These are phyloP conservation scores for Jimgerdemannia lactiflua DNA, from an alignment of 192 early-diverging fungal genomes.

Conservation along the genomic window DNA sequence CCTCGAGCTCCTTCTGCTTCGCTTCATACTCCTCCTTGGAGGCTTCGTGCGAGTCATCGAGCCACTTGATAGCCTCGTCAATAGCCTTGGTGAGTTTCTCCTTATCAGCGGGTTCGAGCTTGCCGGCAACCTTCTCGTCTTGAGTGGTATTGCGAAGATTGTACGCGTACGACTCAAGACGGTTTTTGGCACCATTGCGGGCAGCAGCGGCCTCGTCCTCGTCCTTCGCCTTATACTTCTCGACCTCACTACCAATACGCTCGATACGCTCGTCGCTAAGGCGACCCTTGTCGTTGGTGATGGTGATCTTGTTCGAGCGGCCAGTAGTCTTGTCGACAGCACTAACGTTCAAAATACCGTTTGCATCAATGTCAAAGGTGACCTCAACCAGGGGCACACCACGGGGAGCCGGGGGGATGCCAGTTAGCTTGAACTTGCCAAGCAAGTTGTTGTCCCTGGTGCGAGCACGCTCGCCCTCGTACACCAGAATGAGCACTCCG, in stretches of 20 bases:
- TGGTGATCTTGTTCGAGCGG: constrained; percentile 95
- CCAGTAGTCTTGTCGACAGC: constrained; percentile 95
- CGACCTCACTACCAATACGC: constrained; percentile 90
- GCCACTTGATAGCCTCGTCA: constrained; percentile 93
- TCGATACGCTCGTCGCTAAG: constrained; percentile 99
- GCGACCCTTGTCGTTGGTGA: constrained; percentile 99
- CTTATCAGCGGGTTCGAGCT: constrained; percentile 88
- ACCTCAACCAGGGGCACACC: constrained; percentile 98
- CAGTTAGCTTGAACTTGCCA: constrained; percentile 97
- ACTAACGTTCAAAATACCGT: constrained; percentile 96
- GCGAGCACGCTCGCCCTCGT: constrained; percentile 96
- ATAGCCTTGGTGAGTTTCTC: constrained; percentile 77
- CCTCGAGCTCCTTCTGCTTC: constrained; percentile 94
- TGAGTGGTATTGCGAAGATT: constrained; percentile 54
- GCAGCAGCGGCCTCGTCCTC: constrained; percentile 77
- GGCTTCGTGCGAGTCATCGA: constrained; percentile 92
- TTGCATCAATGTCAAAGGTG: constrained; percentile 95
- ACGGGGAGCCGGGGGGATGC: constrained; percentile 95
- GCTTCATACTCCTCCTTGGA: constrained; percentile 97
- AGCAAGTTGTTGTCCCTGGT: constrained; percentile 99
- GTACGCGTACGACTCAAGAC: constrained; percentile 92
- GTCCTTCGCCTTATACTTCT: constrained; percentile 88
- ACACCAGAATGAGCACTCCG: constrained; percentile 96
- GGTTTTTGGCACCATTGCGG: constrained; percentile 86
- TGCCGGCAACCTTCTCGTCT: constrained; percentile 85